Conservation (phyloP, 805 yeast genomes). For the Wickerhamomyces pijperi region DNA sequence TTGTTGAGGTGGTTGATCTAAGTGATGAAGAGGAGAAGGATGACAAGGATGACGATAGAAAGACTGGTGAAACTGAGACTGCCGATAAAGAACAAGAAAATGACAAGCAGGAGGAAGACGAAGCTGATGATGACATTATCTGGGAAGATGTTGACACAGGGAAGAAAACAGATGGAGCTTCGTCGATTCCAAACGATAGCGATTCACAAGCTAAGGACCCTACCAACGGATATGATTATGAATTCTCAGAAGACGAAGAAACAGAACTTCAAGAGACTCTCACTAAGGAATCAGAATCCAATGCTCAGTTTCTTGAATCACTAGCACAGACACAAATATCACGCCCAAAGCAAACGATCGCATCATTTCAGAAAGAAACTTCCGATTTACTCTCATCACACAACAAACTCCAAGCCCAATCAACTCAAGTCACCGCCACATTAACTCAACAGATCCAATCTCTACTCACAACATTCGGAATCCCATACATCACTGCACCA, state of each 20-base stretch:
- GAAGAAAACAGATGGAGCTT: too few species aligned
- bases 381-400: neutral
- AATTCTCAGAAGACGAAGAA: constrained; percentile 72
- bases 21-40: constrained; percentile 1
- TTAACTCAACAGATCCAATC: constrained; percentile 93
- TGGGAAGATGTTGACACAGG: too few species aligned
- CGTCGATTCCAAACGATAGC: neutral
- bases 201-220: constrained; percentile 25
- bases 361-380: neutral
- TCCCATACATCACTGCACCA: constrained; percentile 92
- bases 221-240: constrained; percentile 38
- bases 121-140: too few species aligned
- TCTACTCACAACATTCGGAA: constrained; percentile 75
- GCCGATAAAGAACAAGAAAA: too few species aligned
- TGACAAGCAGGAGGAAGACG: constrained; percentile 2
- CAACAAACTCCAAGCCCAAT: neutral
- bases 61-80: too few species aligned
- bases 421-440: constrained; percentile 50
- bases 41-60: constrained; percentile 10
- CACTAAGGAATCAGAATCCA: constrained; percentile 19
- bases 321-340: neutral
- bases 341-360: neutral
- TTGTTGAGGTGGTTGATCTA: constrained; percentile 1
- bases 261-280: constrained; percentile 51
- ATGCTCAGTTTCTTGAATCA: neutral